A percentile compares a stretch with the other conserved stretches of the same genome.
These are phyloP conservation scores for Linaria vulgaris DNA, from an alignment of 257 asterid species.

Conservation along the genomic window DNA sequence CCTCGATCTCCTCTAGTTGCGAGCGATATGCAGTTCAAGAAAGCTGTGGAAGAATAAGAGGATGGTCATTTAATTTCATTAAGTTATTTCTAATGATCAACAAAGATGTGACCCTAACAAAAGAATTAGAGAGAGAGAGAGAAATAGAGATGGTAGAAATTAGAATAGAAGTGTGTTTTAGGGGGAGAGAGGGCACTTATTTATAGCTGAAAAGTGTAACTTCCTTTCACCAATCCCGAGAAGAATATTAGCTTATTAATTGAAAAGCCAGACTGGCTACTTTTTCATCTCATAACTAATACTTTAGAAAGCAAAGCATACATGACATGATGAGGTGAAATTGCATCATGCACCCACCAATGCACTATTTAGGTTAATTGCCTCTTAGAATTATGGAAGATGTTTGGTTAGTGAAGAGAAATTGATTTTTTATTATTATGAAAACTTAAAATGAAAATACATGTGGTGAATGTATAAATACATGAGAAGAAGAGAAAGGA, in stretches of 20 bases:
- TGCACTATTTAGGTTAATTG: not conserved
- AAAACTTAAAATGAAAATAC: no score
- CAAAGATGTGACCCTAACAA: conserved; percentile 41
- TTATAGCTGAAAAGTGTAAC: conserved; percentile 40
- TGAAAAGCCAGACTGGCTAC: conserved; percentile 7
- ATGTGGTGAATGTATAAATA: no score
- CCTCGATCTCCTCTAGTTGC: no score
- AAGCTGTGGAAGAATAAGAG: conserved; percentile 93
- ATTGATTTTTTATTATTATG: no score
- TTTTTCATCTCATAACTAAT: conserved; percentile 9
- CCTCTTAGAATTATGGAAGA: not conserved
- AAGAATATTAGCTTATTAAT: conserved; percentile 46
- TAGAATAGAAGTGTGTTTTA: conserved; percentile 25
- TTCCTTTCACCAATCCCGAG: conserved; percentile 62
- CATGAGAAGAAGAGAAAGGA: no score
- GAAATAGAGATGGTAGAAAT: conserved; percentile 20
- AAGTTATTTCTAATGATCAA: conserved; percentile 47
- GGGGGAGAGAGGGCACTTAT: no score
- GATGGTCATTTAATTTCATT: conserved; percentile 39
- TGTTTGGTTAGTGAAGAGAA: no score
- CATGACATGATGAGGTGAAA: no score
- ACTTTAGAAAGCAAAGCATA: no score
- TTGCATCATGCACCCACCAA: no score
- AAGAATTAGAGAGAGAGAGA: conserved; percentile 26
- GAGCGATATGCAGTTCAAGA: conserved; percentile 73